These are phyloP conservation scores for Grammothele lineata DNA, from an alignment of 768 basidiomycete genomes.

Conservation along the genomic window DNA sequence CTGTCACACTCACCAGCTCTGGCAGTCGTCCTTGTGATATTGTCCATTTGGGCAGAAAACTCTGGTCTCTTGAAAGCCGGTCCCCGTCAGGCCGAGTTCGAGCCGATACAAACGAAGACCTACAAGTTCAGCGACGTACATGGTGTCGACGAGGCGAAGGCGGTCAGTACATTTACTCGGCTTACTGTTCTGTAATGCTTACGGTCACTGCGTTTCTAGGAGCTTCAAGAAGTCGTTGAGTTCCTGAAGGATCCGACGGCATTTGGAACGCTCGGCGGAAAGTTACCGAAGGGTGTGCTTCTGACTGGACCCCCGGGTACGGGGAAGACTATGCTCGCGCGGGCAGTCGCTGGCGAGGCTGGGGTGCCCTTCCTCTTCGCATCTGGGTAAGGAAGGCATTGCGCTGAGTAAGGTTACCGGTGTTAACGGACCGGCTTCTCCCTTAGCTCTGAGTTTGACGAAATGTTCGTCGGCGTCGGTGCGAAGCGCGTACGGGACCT, in stretches of 20 bases:
- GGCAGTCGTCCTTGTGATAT: constrained; percentile 77
- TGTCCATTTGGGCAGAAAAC: constrained; percentile 90
- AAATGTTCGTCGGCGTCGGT: constrained; percentile 95
- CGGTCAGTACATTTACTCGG: constrained; percentile 41
- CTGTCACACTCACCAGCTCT: too few species aligned
- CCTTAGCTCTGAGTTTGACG: constrained; percentile 86
- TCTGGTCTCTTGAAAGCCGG: constrained; percentile 90
- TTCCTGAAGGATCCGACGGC: constrained; percentile 91
- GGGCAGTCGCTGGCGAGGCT: constrained; percentile 96
- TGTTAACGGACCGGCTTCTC: background rate
- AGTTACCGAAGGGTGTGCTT: constrained; percentile 89
- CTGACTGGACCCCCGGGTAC: constrained; percentile 92
- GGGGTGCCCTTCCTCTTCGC: constrained; percentile 98
- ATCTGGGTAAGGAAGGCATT: constrained; percentile 58
- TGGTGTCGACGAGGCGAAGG: constrained; percentile 96
- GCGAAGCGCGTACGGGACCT: constrained; percentile 95
- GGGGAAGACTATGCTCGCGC: constrained; percentile 96
- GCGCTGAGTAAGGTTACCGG: background rate
- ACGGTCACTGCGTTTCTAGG: constrained; percentile 38
- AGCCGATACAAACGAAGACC: constrained; percentile 72
- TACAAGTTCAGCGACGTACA: constrained; percentile 96
- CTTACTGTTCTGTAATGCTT: background rate
- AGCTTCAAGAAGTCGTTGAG: constrained; percentile 90
- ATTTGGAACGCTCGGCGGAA: constrained; percentile 90
- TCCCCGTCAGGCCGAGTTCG: constrained; percentile 76